phyloP scores from a whole-genome alignment of 371 early-diverging fungal genomes.

The Amoeboaphelidium occidentale region DNA sequence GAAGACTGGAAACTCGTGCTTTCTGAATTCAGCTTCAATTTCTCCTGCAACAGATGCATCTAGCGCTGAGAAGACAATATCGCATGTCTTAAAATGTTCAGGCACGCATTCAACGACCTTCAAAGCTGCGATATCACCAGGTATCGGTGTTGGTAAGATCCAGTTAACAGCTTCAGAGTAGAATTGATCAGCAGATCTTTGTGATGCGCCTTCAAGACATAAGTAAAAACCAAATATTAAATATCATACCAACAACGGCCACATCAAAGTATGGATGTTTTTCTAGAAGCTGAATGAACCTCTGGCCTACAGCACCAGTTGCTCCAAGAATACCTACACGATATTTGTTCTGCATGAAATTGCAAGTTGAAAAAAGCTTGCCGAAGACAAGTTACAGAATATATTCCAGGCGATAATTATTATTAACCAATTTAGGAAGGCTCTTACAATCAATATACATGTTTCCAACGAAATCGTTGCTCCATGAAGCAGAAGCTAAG shows the following conservation, averaged over 20 bases:
- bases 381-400: too few relatives aligned
- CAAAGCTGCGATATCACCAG: slow-evolving; percentile 26
- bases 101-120: slow-evolving; percentile 52
- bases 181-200: slow-evolving; percentile 64
- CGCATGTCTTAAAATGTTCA: slow-evolving; percentile 45
- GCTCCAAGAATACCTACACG: slow-evolving; percentile 78
- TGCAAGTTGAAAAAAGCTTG: too few relatives aligned
- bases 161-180: slow-evolving; percentile 55
- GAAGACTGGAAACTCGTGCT: slow-evolving; percentile 59
- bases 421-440: too few relatives aligned
- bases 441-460: too few relatives aligned
- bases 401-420: too few relatives aligned
- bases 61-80: slow-evolving; percentile 75
- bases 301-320: slow-evolving; percentile 93
- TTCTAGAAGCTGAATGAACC: slow-evolving; percentile 69
- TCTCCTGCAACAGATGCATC: slow-evolving; percentile 81
- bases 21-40: slow-evolving; percentile 43
- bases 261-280: slow-evolving; percentile 64
- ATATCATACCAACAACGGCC: slow-evolving; percentile 60
- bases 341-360: slow-evolving; percentile 16
- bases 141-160: slow-evolving; percentile 60
- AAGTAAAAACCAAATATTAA: too few relatives aligned
- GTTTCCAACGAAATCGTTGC: too few relatives aligned
- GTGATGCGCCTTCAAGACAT: too few relatives aligned
- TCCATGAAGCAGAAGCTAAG: too few relatives aligned